phyloP scores from a whole-genome alignment of 2,329 filamentous ascomycete genomes.

The Botrytis porri region DNA sequence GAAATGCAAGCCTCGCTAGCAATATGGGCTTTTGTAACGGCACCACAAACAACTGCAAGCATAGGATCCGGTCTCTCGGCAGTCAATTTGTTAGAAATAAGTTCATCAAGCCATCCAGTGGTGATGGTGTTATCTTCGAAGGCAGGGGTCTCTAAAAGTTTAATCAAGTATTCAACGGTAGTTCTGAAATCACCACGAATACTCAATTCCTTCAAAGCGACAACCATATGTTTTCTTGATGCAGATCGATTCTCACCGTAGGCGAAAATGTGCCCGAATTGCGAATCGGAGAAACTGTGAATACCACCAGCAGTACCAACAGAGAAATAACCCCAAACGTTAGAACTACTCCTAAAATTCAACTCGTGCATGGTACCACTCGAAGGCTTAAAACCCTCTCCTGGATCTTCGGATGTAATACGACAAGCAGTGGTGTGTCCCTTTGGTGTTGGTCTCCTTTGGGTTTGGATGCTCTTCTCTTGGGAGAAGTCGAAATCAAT shows the following conservation, averaged over 20 bases:
- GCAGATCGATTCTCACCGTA: conserved; percentile 97
- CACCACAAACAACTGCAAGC: conserved; percentile 92
- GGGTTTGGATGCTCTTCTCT: conserved; percentile 75
- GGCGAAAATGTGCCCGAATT: conserved; percentile 99
- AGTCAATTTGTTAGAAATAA: conserved; percentile 96
- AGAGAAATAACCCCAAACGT: conserved; percentile 99
- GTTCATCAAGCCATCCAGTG: conserved; percentile 96
- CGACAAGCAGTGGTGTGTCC: conserved; percentile 97
- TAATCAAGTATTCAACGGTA: conserved; percentile 98
- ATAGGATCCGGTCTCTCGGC: conserved; percentile 92
- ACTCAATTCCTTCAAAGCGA: conserved; percentile 96
- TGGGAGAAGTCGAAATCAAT: conserved; percentile 97
- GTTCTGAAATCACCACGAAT: conserved; percentile 99
- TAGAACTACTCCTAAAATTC: conserved; percentile 98
- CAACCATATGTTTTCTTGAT: conserved; percentile 98
- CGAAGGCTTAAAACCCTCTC: conserved; percentile 99
- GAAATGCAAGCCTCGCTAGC: conserved; percentile 86
- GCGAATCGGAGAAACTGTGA: conserved; percentile 98
- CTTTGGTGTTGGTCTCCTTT: conserved; percentile 88
- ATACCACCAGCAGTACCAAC: conserved; percentile 95
- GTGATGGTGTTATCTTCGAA: conserved; percentile 99
- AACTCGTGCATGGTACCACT: conserved; percentile 98
- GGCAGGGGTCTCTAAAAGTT: conserved; percentile 94
- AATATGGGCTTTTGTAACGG: conserved; percentile 89
- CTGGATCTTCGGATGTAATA: conserved; percentile 98